Base-by-base conservation (phyloP, 2,329 filamentous ascomycete genomes). In the Aspergillus brunneoviolaceus region DNA sequence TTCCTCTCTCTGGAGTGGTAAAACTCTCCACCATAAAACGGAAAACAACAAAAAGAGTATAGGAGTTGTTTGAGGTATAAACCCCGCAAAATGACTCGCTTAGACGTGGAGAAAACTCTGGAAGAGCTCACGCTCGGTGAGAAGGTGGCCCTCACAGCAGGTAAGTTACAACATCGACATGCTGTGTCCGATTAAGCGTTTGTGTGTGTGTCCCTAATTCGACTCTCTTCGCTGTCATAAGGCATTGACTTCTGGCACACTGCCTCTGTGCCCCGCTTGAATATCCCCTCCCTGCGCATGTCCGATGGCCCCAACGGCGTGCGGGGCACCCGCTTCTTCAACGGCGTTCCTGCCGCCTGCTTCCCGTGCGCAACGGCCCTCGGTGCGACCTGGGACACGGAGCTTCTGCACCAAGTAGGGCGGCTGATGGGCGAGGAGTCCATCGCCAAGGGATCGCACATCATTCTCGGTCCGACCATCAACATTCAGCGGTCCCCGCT, bases 401-500 rank as follows among this genome's bases (percentile, higher is more conserved):
- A 87, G 5, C 79, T 94, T 42, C 81, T 93, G 27, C 82, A 87
- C 61, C 78, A 90, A 64, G 84, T 92, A 48, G 91, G 90, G 11
- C 81, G 85, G 59, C 84, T 91, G 64, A 84, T 94, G 60, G 90
- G 87, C 12, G 81, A 87, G 12, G 90, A 95, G 74, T 82, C 84
- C 25, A 89, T 87, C 67, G 89, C 89, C 19, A 87, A 90, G 69
- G 89, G 89, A 5, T 88, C 89, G 29, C 84, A 92, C 61, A 84
- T 93, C 35, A 80, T 93, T 4, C 82, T 94, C 9, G 90, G 88
- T 0, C 90, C 90, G 2, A 93, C 90, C 0, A 87, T 92, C 35
- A 92, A 91, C 77, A 88, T 92, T 81, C 91, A 95, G 69, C 85
- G 91, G 16, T 90, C 90, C 53, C 91, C 91, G 0, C 81, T 95